These are phyloP conservation scores for Cercophora sp. DNA, from an alignment of 495 filamentous ascomycete species.

Conservation along the genomic window DNA sequence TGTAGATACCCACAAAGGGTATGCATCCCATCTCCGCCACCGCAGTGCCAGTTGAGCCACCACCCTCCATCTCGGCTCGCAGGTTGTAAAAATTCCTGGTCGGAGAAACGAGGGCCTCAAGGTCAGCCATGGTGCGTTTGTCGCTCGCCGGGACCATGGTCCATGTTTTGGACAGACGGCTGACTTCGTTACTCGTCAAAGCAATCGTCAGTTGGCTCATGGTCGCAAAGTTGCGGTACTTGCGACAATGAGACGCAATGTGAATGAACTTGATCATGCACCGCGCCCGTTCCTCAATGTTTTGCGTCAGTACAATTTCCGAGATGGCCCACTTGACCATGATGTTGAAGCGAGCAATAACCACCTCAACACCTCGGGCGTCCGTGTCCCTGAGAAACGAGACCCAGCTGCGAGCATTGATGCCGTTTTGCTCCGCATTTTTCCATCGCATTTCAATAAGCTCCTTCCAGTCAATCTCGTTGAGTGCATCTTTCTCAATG, in stretches of 20 bases:
- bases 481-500: slow-evolving; percentile 92
- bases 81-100: slow-evolving; percentile 87
- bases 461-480: slow-evolving; percentile 97
- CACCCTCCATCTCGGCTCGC: slow-evolving; percentile 83
- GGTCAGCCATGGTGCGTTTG: slow-evolving; percentile 65
- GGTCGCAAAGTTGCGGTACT: slow-evolving; percentile 90
- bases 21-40: slow-evolving; percentile 80
- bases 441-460: slow-evolving; percentile 92
- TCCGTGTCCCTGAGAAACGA: slow-evolving; percentile 80
- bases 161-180: slow-evolving; percentile 79
- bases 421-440: slow-evolving; percentile 55
- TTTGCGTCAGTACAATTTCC: slow-evolving; percentile 79
- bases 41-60: slow-evolving; percentile 22
- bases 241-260: slow-evolving; percentile 79
- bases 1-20: slow-evolving; percentile 92
- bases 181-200: slow-evolving; percentile 75
- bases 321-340: slow-evolving; percentile 97
- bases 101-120: slow-evolving; percentile 83
- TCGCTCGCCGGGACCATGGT: slow-evolving; percentile 67
- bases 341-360: slow-evolving; percentile 93
- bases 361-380: slow-evolving; percentile 86
- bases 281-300: slow-evolving; percentile 75
- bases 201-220: slow-evolving; percentile 94
- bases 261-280: slow-evolving; percentile 91
- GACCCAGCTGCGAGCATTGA: slow-evolving; percentile 78